phyloP scores from a whole-genome alignment of 192 early-diverging fungal species.

The Funneliformis geosporum region DNA sequence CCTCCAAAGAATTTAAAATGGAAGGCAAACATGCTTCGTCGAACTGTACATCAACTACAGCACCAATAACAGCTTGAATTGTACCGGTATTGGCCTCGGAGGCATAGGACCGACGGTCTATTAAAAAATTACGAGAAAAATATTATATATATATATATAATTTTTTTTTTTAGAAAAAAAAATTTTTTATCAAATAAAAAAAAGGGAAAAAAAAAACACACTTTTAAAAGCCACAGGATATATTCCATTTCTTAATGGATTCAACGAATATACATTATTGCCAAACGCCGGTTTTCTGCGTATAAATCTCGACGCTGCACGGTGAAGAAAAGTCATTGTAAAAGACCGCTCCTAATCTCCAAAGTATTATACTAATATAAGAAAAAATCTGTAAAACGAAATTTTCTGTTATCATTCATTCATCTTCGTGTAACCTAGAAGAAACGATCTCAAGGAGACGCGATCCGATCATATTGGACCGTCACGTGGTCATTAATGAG shows the following conservation, averaged over 20 bases:
- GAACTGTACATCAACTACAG: slow-evolving; percentile 98
- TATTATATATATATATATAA: not conserved
- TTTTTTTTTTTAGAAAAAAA: not conserved
- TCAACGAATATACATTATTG: not conserved
- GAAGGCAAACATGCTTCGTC: slow-evolving; percentile 85
- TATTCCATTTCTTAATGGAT: not conserved
- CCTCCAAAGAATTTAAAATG: slow-evolving; percentile 97
- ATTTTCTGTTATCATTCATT: not conserved
- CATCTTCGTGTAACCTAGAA: not conserved
- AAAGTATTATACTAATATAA: not conserved
- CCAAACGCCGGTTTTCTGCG: not conserved
- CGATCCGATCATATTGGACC: too few species aligned
- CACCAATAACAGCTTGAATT: slow-evolving; percentile 95
- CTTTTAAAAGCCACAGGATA: not conserved
- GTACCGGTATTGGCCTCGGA: slow-evolving; percentile 68
- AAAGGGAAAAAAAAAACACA: not conserved
- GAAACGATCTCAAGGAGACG: too few species aligned
- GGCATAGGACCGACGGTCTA: slow-evolving; percentile 46
- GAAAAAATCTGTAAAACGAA: not conserved
- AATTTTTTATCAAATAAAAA: not conserved
- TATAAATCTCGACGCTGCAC: slow-evolving; percentile 5
- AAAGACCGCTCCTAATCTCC: not conserved
- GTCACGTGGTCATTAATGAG: too few species aligned
- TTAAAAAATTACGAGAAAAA: not conserved
- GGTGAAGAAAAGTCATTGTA: slow-evolving; percentile 33